These are phyloP conservation scores for Paecilomyces formosus DNA, from an alignment of 2,329 filamentous ascomycete species.

Conservation along the genomic window DNA sequence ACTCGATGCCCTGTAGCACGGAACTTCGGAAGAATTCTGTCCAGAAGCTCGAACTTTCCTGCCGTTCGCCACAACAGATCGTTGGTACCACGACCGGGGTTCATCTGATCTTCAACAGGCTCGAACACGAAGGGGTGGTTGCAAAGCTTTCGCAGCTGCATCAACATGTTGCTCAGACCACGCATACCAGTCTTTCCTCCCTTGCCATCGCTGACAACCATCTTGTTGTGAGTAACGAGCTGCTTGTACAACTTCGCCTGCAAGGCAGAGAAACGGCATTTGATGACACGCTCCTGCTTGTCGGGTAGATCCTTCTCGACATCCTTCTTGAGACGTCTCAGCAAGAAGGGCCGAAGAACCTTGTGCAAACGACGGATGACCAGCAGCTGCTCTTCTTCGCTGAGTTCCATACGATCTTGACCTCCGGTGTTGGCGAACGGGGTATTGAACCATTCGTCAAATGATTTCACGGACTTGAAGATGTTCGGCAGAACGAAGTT, in stretches of 20 bases:
- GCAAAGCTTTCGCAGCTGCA: constrained; percentile 97
- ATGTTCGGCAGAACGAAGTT: constrained; percentile 98
- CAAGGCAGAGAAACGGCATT: constrained; percentile 94
- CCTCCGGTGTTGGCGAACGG: constrained; percentile 97
- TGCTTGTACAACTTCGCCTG: constrained; percentile 95
- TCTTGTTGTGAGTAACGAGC: constrained; percentile 89
- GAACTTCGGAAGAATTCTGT: constrained; percentile 90
- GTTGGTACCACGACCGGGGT: constrained; percentile 79
- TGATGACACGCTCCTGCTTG: constrained; percentile 98
- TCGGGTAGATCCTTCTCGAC: constrained; percentile 98
- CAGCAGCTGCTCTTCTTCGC: constrained; percentile 98
- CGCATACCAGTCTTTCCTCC: constrained; percentile 90
- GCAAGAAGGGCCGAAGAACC: constrained; percentile 91
- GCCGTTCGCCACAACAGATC: constrained; percentile 91
- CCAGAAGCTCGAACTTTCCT: constrained; percentile 94
- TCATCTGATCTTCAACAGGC: constrained; percentile 97
- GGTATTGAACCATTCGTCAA: constrained; percentile 99
- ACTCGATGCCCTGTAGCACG: constrained; percentile 85
- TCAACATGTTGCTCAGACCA: constrained; percentile 98
- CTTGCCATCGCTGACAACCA: constrained; percentile 90
- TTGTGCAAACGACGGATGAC: constrained; percentile 98
- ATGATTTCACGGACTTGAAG: constrained; percentile 98
- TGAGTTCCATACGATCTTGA: constrained; percentile 97
- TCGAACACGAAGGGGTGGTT: constrained; percentile 99
- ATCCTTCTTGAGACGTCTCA: constrained; percentile 98